Evolutionary conservation across 768 basidiomycete species (phyloP), one percentile per base, ranked within the genome.

Genomic region (Amanita pallidorosea): DNA sequence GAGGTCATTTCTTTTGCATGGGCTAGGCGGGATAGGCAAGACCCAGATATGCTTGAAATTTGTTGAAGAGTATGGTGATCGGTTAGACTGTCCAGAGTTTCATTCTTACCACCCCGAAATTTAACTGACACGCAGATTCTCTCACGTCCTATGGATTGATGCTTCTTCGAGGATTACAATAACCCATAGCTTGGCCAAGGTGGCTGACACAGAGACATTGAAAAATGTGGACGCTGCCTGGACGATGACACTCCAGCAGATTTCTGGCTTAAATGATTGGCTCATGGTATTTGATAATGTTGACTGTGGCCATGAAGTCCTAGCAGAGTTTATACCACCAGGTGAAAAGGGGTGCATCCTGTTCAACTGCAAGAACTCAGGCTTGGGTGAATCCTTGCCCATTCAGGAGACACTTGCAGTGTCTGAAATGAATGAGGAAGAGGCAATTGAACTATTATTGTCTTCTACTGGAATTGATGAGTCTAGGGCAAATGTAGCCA

Each of bases 81-180:
- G 4, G 40, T 41, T 12, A 22, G 40, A 6, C 4, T 40, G 7
- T 31, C 17, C 4, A 9, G 2, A 8, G 3, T 12, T 40, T 40
- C 11, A 8, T 9, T 40, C 0, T 6, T 20, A 7, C 4, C 9
- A 12, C 11, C 12, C 11, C 31, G 1, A 12, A 40, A 18, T 2
- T 40, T 40, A 18, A 22, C 17, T 11, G 9, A 7, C 5, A 22
- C 38, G 1, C 34, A 49, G 59, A 23, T 59, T 59, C 37, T 54
- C 43, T 41, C 17, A 51, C 17, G 50, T 57, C 12, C 57, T 60
- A 33, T 61, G 59, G 56, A 53, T 60, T 52, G 59, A 61, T 54
- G 57, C 59, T 11, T 53, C 59, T 8, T 56, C 49, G 7, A 20
- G 33, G 9, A 49, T 55, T 7, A 57, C 54, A n/a, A 52, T 59